These are phyloP conservation scores for Podospora anserina DNA, from an alignment of 495 filamentous ascomycete genomes.

Conservation along the genomic window DNA sequence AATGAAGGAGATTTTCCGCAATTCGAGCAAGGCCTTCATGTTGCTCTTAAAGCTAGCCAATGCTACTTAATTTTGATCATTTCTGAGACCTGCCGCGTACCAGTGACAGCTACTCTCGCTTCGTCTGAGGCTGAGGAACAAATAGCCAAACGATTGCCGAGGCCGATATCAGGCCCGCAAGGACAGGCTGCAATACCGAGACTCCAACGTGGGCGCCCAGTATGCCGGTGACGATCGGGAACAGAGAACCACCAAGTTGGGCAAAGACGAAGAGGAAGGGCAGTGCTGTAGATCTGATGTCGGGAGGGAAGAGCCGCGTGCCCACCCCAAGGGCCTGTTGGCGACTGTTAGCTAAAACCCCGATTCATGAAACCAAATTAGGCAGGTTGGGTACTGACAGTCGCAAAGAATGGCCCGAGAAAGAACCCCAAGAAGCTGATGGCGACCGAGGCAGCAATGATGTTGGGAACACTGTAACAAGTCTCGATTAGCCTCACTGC, in stretches of 20 bases:
- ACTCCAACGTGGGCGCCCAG: constrained; percentile 47
- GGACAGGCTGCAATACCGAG: constrained; percentile 49
- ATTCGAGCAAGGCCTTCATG: neutral
- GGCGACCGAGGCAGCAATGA: constrained; percentile 67
- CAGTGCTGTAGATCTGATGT: constrained; percentile 40
- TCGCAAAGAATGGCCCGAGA: constrained; percentile 50
- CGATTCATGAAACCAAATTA: too few species aligned
- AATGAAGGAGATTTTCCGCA: neutral
- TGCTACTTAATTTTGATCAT: neutral
- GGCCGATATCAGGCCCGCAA: constrained; percentile 44
- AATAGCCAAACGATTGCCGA: constrained; percentile 45
- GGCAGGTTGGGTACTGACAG: constrained; percentile 27
- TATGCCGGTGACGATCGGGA: constrained; percentile 50
- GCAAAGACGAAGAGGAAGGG: constrained; percentile 49
- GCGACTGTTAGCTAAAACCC: neutral
- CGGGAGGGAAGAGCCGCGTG: constrained; percentile 40
- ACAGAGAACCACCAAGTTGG: constrained; percentile 49
- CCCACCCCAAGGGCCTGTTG: constrained; percentile 39
- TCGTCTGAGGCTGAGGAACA: constrained; percentile 30
- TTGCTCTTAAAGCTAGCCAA: neutral
- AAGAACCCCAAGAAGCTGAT: constrained; percentile 71
- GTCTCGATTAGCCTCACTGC: neutral
- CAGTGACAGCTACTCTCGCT: constrained; percentile 1
- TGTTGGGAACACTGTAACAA: constrained; percentile 54
- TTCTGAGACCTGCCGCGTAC: neutral